Base-by-base conservation (phyloP, 2,329 filamentous ascomycete species). In the Epichloe typhina region DNA sequence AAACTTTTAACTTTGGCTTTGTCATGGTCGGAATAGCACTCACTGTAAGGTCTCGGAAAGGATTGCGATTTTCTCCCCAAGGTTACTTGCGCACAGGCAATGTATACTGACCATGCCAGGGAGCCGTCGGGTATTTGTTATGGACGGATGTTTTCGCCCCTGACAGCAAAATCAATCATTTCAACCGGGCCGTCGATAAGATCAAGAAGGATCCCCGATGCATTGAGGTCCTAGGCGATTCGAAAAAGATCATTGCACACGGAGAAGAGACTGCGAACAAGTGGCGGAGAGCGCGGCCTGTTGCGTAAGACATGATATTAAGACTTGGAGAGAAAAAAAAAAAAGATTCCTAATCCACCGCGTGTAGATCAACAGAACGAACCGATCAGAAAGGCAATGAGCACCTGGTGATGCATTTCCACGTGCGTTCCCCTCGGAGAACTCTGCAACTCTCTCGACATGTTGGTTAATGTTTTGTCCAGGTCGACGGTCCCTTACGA, bases 1-100 rank as follows among this genome's bases (percentile, higher is more conserved):
- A 96, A 67, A 86, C 84, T 15, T 84, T 95, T 72, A 96, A 97
- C 67, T 81, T 95, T 57, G 76, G 84, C 57, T 68, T 96, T 55
- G 80, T 96, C 8, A 58, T 88, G 1, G 72, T 83, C 7, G 91
- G 91, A 26, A 69, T 90, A 11, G 76, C 82, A 36, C 72, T 91
- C 58, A 95, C 90, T 37, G 86, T 88, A 73, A 55, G 75, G 15
- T 17, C 3, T 11, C 6, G 4, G 13, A 21, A 19, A 21, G 21
- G 9, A 41, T 21, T 3, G 4, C 4, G 9, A 31, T 11, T 31
- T 3, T 11, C 9, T 11, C 8, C 8, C 26, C 26, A 31, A 12
- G 17, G 39, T 4, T 3, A 15, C 3, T 15, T 4, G 5, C 17
- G 11, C 12, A 19, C 9, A 17, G 39, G 38, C 13, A 13, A 1